These are phyloP conservation scores for Hygrophila difformis DNA, from an alignment of 257 asterid species.

Conservation along the genomic window DNA sequence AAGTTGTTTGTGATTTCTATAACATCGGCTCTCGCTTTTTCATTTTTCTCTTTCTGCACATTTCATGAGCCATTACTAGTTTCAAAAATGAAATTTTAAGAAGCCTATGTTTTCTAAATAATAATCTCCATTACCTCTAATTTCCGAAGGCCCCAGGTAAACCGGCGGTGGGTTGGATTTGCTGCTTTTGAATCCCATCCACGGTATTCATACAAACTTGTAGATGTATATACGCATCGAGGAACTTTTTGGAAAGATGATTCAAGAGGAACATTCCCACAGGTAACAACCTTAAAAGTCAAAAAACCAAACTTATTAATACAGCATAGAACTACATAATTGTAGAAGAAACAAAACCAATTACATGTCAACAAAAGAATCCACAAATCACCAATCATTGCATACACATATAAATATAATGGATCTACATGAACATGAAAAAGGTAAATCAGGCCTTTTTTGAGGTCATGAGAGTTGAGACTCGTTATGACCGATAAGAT, in stretches of 20 bases:
- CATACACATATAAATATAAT: background rate
- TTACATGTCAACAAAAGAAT: background rate
- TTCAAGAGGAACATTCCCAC: conserved; percentile 69
- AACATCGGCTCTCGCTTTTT: background rate
- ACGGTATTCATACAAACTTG: conserved; percentile 60
- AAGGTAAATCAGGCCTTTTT: background rate
- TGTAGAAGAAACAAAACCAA: background rate
- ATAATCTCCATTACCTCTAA: conserved; percentile 38
- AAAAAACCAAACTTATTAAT: conserved; percentile 12
- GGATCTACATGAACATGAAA: background rate
- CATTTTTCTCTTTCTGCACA: conserved; percentile 1
- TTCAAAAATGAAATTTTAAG: conserved; percentile 6
- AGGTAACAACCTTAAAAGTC: conserved; percentile 52
- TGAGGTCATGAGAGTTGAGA: background rate
- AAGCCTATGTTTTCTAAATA: background rate
- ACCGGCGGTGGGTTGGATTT: conserved; percentile 54
- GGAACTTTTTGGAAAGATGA: conserved; percentile 65
- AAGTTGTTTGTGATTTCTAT: background rate
- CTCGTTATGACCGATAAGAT: background rate
- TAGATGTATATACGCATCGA: conserved; percentile 62
- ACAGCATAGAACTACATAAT: background rate
- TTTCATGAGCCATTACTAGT: conserved; percentile 3
- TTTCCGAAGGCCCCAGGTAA: conserved; percentile 63
- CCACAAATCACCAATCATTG: background rate
- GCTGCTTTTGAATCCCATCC: conserved; percentile 72